Evolutionary conservation across 768 basidiomycete species (phyloP).

Genomic region (Chiua virens): DNA sequence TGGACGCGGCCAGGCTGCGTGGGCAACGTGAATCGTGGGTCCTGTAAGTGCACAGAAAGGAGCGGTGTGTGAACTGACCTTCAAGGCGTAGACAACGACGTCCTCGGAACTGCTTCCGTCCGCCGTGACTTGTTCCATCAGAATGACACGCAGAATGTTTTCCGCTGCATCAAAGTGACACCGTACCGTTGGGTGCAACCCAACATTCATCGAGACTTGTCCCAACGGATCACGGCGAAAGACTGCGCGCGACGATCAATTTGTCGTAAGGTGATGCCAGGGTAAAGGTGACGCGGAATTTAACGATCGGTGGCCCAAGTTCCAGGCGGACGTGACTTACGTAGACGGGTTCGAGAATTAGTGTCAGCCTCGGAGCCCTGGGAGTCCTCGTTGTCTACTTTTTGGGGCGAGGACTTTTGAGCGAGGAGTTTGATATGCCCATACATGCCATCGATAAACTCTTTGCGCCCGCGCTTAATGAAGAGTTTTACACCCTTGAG

Average conservation of each 20-base stretch:
- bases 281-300: slow-evolving; percentile 5
- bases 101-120: slow-evolving; percentile 34
- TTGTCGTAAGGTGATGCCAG: background rate
- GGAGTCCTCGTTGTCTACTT: background rate
- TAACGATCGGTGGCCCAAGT: slow-evolving; percentile 21
- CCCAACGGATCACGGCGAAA: slow-evolving; percentile 71
- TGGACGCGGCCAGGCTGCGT: slow-evolving; percentile 39
- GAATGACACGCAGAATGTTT: slow-evolving; percentile 51
- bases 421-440: slow-evolving; percentile 62
- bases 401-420: slow-evolving; percentile 18
- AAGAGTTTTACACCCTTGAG: slow-evolving; percentile 63
- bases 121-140: slow-evolving; percentile 45
- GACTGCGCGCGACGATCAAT: slow-evolving; percentile 36
- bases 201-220: slow-evolving; percentile 69
- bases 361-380: slow-evolving; percentile 6
- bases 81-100: slow-evolving; percentile 62
- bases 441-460: slow-evolving; percentile 58
- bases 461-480: slow-evolving; percentile 36
- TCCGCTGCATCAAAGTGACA: slow-evolving; percentile 60
- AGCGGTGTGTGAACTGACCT: slow-evolving; percentile 47
- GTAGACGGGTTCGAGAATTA: slow-evolving; percentile 28
- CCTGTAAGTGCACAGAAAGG: background rate
- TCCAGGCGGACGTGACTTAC: slow-evolving; percentile 28
- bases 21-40: background rate
- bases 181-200: slow-evolving; percentile 52